Percentiles rank a stretch among this genome's conserved stretches.
These are phyloP conservation scores for Rhodotorula sp. DNA, from an alignment of 1,284 basidiomycete species.

Conservation along the genomic window DNA sequence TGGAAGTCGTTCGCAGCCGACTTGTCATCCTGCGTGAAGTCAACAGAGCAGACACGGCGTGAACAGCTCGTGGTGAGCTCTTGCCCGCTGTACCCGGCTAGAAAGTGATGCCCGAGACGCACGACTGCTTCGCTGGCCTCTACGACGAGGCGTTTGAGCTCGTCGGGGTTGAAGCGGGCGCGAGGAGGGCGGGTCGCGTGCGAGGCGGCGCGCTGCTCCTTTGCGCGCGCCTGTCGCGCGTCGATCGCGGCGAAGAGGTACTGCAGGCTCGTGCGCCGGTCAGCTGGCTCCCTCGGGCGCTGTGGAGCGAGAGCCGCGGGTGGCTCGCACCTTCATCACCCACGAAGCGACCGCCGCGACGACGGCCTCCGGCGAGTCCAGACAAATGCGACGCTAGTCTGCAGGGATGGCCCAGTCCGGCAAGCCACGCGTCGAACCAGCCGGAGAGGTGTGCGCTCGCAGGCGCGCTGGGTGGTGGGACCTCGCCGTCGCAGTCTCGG, in stretches of 20 bases:
- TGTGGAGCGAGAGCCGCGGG: not conserved
- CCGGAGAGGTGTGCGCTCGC: not conserved
- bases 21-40: conserved; percentile 57
- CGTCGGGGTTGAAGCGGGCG: conserved; percentile 18
- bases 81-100: rapidly evolving
- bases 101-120: not conserved
- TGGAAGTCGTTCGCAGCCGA: conserved; percentile 86
- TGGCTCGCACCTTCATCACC: conserved; percentile 16
- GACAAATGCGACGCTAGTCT: not conserved
- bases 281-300: not conserved
- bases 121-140: conserved; percentile 43
- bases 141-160: conserved; percentile 42
- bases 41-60: not conserved
- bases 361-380: too few species aligned
- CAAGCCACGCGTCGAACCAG: not conserved
- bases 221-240: conserved; percentile 17
- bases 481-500: too few species aligned
- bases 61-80: not conserved
- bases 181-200: not conserved
- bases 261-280: conserved; percentile 1
- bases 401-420: not conserved
- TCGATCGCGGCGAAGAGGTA: conserved; percentile 45
- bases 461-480: not conserved
- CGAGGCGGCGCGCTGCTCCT: not conserved
- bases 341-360: not conserved